These are phyloP conservation scores for Nicotiana rustica DNA, from an alignment of 305 asterid species.

Conservation along the genomic window DNA sequence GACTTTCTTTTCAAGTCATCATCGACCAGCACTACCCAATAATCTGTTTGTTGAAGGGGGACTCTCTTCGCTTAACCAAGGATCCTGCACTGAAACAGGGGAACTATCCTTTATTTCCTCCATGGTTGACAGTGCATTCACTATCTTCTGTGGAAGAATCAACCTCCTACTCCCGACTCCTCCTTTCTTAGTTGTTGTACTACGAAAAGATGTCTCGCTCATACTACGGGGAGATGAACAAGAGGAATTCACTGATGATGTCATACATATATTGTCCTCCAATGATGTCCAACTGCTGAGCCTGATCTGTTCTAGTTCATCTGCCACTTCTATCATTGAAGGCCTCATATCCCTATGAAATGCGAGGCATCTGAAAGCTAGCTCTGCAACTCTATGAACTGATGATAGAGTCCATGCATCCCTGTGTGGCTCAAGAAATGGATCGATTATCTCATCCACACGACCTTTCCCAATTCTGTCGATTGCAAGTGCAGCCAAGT, in stretches of 20 bases:
- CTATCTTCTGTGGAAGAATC: conserved; percentile 52
- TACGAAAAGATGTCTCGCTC: conserved; percentile 71
- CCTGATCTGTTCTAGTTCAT: conserved; percentile 86
- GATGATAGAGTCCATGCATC: conserved; percentile 98
- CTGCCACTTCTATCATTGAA: conserved; percentile 95
- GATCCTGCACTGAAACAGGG: conserved; percentile 86
- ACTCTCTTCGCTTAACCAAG: conserved; percentile 81
- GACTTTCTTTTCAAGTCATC: neutral
- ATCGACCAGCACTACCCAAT: conserved; percentile 56
- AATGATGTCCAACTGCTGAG: conserved; percentile 78
- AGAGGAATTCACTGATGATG: conserved; percentile 75
- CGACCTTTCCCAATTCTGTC: conserved; percentile 89
- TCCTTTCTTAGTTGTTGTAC: conserved; percentile 49
- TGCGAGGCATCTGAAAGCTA: conserved; percentile 95
- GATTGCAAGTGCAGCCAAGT: conserved; percentile 83
- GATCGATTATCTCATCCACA: conserved; percentile 88
- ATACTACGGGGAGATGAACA: conserved; percentile 79
- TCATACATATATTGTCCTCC: conserved; percentile 66
- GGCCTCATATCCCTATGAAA: conserved; percentile 94
- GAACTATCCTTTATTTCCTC: conserved; percentile 60
- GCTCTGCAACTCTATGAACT: conserved; percentile 84
- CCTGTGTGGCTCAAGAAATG: conserved; percentile 75
- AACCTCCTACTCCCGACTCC: conserved; percentile 64
- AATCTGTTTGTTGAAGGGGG: conserved; percentile 89
- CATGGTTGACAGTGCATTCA: conserved; percentile 40